These are phyloP conservation scores for Phytophthora brassicae DNA, from an alignment of 352 stramenopile genomes.

Conservation along the genomic window DNA sequence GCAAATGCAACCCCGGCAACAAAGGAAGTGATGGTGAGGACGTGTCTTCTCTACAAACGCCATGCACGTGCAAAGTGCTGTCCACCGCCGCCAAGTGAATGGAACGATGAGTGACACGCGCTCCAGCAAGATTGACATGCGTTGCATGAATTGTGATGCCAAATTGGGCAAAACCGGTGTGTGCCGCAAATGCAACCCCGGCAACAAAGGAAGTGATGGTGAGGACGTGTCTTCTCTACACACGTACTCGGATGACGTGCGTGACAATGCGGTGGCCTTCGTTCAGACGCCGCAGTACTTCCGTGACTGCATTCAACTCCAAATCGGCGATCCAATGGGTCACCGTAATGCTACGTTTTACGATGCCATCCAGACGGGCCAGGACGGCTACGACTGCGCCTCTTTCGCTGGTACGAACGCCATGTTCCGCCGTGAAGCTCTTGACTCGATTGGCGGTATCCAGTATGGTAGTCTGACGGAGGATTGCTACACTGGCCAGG, in stretches of 20 bases:
- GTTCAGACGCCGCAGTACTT: conserved; percentile 89
- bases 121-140: conserved; percentile 68
- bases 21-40: conserved; percentile 46
- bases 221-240: conserved; percentile 63
- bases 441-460: conserved; percentile 86
- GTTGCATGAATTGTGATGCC: conserved; percentile 69
- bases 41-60: conserved; percentile 70
- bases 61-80: conserved; percentile 71
- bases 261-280: conserved; percentile 76
- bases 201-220: conserved; percentile 40
- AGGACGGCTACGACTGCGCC: conserved; percentile 84
- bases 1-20: conserved; percentile 68
- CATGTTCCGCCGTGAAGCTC: conserved; percentile 81
- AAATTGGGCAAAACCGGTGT: conserved; percentile 76
- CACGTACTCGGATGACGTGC: conserved; percentile 78
- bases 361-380: conserved; percentile 84
- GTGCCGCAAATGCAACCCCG: conserved; percentile 77
- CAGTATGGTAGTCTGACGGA: conserved; percentile 88
- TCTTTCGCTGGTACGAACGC: conserved; percentile 86
- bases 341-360: conserved; percentile 88
- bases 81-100: conserved; percentile 85
- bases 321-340: conserved; percentile 79
- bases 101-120: no score
- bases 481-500: conserved; percentile 82
- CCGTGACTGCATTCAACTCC: conserved; percentile 79